A percentile compares a stretch with the other conserved stretches of the same genome.
These are phyloP conservation scores for Aspergillus bombycis DNA, from an alignment of 2,329 filamentous ascomycete species.

Conservation along the genomic window DNA sequence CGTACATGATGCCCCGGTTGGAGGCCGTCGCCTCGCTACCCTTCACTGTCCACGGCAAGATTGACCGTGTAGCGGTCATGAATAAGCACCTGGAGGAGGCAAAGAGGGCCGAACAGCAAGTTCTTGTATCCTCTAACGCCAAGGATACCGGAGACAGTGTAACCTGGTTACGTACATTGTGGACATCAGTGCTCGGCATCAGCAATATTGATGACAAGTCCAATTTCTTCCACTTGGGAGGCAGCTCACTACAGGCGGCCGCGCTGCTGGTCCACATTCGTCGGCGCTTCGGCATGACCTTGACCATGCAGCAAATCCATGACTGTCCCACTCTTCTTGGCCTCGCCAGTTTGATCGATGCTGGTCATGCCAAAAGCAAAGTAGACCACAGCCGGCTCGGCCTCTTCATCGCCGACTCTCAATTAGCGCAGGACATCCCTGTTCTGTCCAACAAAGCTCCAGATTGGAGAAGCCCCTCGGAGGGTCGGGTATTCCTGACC, in stretches of 20 bases:
- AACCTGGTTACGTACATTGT: background rate
- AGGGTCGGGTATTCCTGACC: conserved; percentile 1
- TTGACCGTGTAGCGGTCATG: background rate
- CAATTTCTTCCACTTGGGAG: conserved; percentile 3
- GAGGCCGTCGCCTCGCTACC: background rate
- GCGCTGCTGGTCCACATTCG: conserved; percentile 1
- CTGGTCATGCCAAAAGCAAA: background rate
- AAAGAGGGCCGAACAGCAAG: background rate
- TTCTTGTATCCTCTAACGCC: background rate
- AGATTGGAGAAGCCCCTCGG: background rate
- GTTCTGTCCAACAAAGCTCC: background rate
- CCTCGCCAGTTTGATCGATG: background rate
- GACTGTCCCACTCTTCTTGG: background rate
- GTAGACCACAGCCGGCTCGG: background rate
- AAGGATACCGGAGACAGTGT: background rate
- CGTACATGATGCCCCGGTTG: background rate
- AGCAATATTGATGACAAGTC: background rate
- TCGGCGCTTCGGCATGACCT: background rate
- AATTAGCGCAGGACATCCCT: background rate
- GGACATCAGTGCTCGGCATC: background rate
- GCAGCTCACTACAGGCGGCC: conserved; percentile 2
- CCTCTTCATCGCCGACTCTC: background rate
- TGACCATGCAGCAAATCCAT: background rate
- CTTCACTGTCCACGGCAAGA: background rate
- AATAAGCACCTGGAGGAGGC: background rate